These are phyloP conservation scores for Filobasidium floriforme DNA, from an alignment of 768 basidiomycete species.

Conservation along the genomic window DNA sequence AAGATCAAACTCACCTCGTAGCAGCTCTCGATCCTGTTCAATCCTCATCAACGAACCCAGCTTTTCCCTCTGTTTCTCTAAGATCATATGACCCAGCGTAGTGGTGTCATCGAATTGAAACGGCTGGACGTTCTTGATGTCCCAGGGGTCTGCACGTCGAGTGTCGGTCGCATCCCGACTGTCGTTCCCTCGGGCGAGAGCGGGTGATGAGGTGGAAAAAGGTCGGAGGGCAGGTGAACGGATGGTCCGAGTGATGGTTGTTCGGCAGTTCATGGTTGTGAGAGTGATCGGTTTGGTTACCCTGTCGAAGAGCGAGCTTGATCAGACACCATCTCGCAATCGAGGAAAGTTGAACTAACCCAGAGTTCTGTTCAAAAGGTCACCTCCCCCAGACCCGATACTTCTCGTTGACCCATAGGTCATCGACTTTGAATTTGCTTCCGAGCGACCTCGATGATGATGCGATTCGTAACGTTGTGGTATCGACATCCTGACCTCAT, in stretches of 20 bases:
- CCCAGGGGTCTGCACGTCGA: conserved; percentile 24
- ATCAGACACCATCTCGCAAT: too few species aligned
- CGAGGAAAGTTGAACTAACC: too few species aligned
- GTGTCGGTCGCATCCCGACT: neutral
- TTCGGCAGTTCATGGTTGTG: too few species aligned
- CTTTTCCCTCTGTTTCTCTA: conserved; percentile 65
- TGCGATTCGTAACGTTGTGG: neutral
- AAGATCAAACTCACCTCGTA: conserved; percentile 75
- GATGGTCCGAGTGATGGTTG: too few species aligned
- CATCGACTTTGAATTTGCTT: too few species aligned
- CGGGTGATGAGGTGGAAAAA: neutral
- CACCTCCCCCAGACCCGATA: too few species aligned
- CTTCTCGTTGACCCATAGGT: too few species aligned
- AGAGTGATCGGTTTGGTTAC: too few species aligned
- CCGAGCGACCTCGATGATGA: neutral
- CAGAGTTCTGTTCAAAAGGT: too few species aligned
- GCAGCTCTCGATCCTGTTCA: conserved; percentile 78
- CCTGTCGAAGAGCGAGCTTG: too few species aligned
- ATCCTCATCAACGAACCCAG: conserved; percentile 75
- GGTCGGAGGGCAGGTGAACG: neutral
- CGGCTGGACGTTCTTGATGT: conserved; percentile 27
- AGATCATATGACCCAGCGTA: conserved; percentile 61
- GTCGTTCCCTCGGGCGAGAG: neutral
- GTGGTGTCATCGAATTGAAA: conserved; percentile 58
- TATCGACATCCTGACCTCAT: neutral